Conservation (phyloP, 331 rosid species). For the Rosa hybrid region DNA sequence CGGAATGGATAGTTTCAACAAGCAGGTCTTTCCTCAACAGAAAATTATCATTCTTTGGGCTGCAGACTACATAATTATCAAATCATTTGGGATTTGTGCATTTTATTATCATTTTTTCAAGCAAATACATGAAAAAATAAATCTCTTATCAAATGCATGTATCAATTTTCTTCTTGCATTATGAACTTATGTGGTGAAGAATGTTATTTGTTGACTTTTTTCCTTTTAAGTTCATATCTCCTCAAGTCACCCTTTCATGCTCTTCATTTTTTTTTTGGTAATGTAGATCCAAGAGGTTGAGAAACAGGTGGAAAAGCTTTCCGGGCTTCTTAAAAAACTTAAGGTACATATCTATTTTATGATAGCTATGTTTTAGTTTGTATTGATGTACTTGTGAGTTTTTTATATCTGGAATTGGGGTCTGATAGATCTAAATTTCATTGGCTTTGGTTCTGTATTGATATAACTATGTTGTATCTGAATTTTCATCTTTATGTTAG, state of each 20-base stretch:
- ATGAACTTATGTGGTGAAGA: background rate
- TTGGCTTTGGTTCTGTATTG: background rate
- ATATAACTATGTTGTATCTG: background rate
- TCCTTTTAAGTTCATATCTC: background rate
- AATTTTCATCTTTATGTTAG: background rate
- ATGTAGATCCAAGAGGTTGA: constrained; percentile 73
- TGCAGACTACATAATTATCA: constrained; percentile 9
- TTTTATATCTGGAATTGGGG: background rate
- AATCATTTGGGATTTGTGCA: constrained; percentile 17
- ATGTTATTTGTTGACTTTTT: background rate
- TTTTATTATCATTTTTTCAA: background rate
- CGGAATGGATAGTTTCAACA: constrained; percentile 87
- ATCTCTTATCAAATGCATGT: background rate
- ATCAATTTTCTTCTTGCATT: background rate
- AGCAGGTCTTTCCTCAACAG: constrained; percentile 59
- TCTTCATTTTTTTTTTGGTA: constrained; percentile 14
- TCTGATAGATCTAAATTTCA: background rate
- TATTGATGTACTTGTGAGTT: constrained; percentile 7
- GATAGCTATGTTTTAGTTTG: background rate
- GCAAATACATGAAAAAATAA: constrained; percentile 1
- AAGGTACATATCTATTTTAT: constrained; percentile 53
- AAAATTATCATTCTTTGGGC: constrained; percentile 3
- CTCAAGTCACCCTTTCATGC: background rate
- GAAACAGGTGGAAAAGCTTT: constrained; percentile 70
- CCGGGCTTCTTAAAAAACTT: constrained; percentile 72